Percentiles rank a stretch among this genome's conserved stretches.
Evolutionary conservation across 1,284 basidiomycete species (phyloP).

Genomic region (Pterula multifida): DNA sequence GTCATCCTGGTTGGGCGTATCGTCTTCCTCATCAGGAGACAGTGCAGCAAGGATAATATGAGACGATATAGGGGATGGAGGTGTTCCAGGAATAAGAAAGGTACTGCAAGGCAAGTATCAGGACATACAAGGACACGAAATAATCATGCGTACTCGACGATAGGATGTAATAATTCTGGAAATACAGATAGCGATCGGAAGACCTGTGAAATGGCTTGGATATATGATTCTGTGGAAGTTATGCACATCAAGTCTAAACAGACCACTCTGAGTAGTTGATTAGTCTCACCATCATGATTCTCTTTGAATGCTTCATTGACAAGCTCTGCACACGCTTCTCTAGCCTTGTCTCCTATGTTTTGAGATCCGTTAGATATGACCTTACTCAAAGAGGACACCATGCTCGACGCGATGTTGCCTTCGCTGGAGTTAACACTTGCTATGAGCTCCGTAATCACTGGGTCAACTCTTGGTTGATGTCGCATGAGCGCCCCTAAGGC

Average conservation of each 20-base stretch:
- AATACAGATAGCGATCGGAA: constrained; percentile 58
- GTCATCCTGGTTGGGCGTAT: constrained; percentile 13
- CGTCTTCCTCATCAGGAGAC: constrained; percentile 29
- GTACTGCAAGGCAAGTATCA: constrained; percentile 20
- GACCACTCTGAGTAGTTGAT: no score
- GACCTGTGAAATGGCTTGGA: constrained; percentile 56
- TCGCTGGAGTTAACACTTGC: constrained; percentile 59
- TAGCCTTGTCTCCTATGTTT: constrained; percentile 70
- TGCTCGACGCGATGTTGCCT: constrained; percentile 64
- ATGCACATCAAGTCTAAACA: no score
- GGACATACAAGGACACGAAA: constrained; percentile 1
- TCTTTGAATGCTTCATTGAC: constrained; percentile 73
- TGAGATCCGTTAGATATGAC: constrained; percentile 65
- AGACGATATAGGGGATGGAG: constrained; percentile 50
- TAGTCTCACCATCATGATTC: constrained; percentile 50
- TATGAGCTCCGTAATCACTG: constrained; percentile 82
- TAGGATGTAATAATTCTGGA: constrained; percentile 51
- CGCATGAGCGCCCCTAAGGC: constrained; percentile 91
- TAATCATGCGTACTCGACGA: constrained; percentile 49
- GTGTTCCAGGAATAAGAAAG: constrained; percentile 50
- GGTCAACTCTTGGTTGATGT: constrained; percentile 76
- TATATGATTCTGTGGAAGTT: constrained; percentile 51
- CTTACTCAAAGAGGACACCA: constrained; percentile 65
- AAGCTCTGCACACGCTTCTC: constrained; percentile 64
- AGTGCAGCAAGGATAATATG: constrained; percentile 58